Evolutionary conservation across 31 red algal genomes (phyloP), one percentile per base, ranked within the genome.

Genomic region (Asparagopsis taxiformis): DNA sequence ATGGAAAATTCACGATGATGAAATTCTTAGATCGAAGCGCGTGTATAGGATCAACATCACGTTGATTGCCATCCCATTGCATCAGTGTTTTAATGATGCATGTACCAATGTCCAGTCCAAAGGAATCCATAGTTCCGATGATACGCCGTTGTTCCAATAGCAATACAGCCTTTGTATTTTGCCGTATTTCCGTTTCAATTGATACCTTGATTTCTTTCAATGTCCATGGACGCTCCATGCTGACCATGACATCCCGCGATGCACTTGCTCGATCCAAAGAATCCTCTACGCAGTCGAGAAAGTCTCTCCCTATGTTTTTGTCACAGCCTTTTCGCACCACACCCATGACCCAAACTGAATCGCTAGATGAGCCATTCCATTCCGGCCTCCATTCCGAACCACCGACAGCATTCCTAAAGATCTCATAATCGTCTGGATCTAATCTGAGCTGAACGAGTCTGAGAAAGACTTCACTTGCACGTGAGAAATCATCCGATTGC

Each of bases 371-470:
- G 2, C 26, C 50, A 0, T 41, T 68, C 65, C 65, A 68, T 29
- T 68, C 65, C 6, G 65, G 65, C 4, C 65, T 41, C 65, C 65
- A 68, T 28, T 68, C 65, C 8, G 65, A 25, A 52, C 65, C 65
- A 0, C 65, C 65, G 0, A 68, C 65, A 4, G 65, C 65, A 10
- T 68, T 39, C 15, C 53, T 68, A 30, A 68, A 68, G 0, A 3
- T 7, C 21, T 68, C 65, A n/a, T 68, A 68, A 30, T 68, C 41
- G 28, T 68, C 65, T 9, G 65, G 65, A 23, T 68, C 65, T 4
- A 68, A 49, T 2, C 65, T 41, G 46, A 68, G 44, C 23, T 68
- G 46, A 30, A 68, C 20, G 20, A 30, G n/a, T 4, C 65, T 33
- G 3, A 49, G 9, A 15, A 32, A 15, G 2, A 15, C 22, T 3